phyloP scores from a whole-genome alignment of 1,139 yeast species.

The Candida tetrigidarum region DNA sequence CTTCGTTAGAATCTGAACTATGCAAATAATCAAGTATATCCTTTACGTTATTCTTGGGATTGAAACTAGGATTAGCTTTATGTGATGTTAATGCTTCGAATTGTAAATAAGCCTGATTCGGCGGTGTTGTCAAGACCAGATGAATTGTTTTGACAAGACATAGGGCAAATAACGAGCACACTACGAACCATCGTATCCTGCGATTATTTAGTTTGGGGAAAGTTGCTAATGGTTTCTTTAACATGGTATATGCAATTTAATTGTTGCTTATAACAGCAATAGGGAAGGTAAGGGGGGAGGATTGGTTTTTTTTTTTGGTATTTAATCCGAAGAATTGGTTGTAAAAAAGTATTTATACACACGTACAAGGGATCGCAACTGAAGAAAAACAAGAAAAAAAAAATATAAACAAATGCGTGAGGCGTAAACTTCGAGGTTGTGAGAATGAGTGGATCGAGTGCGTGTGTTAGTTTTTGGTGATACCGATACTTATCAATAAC shows the following conservation, averaged over 20 bases:
- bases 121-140: constrained; percentile 17
- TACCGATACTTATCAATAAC: too few species aligned
- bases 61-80: constrained; percentile 24
- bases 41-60: constrained; percentile 32
- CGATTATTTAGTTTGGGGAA: constrained; percentile 5
- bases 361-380: constrained; percentile 1
- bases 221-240: constrained; percentile 3
- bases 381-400: neutral
- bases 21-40: constrained; percentile 23
- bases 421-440: neutral
- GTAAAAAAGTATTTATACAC: neutral
- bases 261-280: neutral
- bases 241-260: neutral
- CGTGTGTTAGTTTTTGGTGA: too few species aligned
- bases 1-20: constrained; percentile 8
- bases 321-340: neutral
- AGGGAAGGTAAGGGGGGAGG: neutral
- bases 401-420: neutral
- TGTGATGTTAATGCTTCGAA: constrained; percentile 28
- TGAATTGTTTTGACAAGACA: constrained; percentile 21
- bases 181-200: neutral
- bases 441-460: too few species aligned
- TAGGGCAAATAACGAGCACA: constrained; percentile 16
- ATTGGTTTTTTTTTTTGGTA: neutral
- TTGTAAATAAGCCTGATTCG: constrained; percentile 29